Base-by-base conservation (phyloP, 2,329 filamentous ascomycete genomes). In the Xylaria sp. region DNA sequence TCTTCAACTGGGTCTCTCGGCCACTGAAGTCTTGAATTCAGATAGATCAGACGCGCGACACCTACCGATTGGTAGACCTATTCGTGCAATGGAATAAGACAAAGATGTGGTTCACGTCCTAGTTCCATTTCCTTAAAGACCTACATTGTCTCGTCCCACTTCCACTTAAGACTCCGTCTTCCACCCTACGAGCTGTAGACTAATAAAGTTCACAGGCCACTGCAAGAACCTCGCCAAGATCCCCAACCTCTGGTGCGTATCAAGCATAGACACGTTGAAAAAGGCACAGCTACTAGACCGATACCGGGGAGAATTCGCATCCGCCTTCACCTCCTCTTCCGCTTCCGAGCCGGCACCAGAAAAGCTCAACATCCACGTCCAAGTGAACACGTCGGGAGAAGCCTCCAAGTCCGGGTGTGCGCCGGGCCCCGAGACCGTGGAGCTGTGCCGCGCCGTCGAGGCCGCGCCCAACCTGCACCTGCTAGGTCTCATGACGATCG, bases 371-470 rank as follows among this genome's bases (percentile, higher is more conserved):
- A 83, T 99, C 29, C 93, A 95, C 79, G 89, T 99, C 17, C 95
- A 99, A 78, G 88, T 99, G 69, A 99, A 99, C 78, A 99, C 95
- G 0, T 96, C 91, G 0, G 92, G 92, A 56, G 95, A 98, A 75
- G 87, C 86, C 49, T 84, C 83, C 68, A 99, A 99, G 79, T 92
- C 90, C 3, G 95, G 95, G 19, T 89, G 92, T 46, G 80, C 86
- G 5, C 94, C 93, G 0, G 83, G 82, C 1, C 78, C 83, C 13
- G 80, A 90, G 57, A 81, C 86, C 48, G 75, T 86, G 1, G 81
- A 78, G 0, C 79, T 98, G 38, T 94, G 91, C 74, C 83, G 82
- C 54, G 84, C 90, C 71, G 86, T 99, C 54, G 75, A 85, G 10
- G 81, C 44, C 17, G 58, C 86, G 37, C 88, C 91, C 1, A 83